Evolutionary conservation across 345 rosid genomes (phyloP).

Genomic region (Kernera saxatilis): DNA sequence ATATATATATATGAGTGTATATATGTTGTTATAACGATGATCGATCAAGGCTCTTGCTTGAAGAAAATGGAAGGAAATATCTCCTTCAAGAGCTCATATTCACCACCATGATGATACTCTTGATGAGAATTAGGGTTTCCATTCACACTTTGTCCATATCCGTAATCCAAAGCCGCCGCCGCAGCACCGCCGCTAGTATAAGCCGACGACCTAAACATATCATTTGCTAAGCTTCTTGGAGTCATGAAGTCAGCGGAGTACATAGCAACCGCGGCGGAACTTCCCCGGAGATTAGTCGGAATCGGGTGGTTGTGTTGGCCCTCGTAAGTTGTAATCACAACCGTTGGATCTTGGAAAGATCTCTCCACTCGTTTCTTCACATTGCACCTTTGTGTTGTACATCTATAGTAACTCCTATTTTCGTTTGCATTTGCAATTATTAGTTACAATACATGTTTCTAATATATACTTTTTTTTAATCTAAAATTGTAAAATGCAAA

Average conservation of each 20-base stretch:
- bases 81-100: conserved; percentile 77
- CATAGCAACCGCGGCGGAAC: conserved; percentile 43
- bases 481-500: background rate
- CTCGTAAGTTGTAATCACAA: conserved; percentile 84
- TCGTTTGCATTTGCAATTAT: conserved; percentile 10
- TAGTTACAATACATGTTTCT: background rate
- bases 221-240: conserved; percentile 36
- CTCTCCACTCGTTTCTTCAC: conserved; percentile 95
- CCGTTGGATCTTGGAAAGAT: conserved; percentile 80
- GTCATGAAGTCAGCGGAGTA: conserved; percentile 32
- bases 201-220: conserved; percentile 34
- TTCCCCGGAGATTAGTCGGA: conserved; percentile 69
- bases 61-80: conserved; percentile 63
- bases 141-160: conserved; percentile 30
- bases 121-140: conserved; percentile 27
- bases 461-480: too few species aligned
- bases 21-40: background rate
- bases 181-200: conserved; percentile 21
- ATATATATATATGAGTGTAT: conserved; percentile 5
- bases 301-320: conserved; percentile 81
- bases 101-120: conserved; percentile 43
- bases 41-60: conserved; percentile 57
- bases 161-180: conserved; percentile 29
- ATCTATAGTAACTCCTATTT: conserved; percentile 80
- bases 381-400: conserved; percentile 80